Evolutionary conservation across 1,284 basidiomycete genomes (phyloP).

Genomic region (Coriolopsis trogii): DNA sequence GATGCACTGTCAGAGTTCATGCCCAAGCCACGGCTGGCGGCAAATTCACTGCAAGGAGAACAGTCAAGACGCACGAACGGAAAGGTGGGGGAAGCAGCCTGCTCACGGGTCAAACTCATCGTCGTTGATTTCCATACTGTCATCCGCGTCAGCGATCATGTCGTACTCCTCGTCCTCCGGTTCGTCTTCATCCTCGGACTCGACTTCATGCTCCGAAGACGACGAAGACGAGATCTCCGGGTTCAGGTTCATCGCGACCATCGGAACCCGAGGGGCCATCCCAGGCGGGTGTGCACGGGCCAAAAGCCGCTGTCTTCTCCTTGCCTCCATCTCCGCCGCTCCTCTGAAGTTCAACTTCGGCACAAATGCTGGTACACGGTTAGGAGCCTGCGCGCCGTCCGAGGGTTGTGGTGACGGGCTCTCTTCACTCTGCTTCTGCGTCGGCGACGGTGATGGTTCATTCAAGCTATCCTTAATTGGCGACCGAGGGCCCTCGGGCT

Average conservation of each 20-base stretch:
- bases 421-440: constrained; percentile 16
- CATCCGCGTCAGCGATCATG: constrained; percentile 40
- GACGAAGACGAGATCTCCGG: constrained; percentile 55
- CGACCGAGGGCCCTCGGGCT: constrained; percentile 18
- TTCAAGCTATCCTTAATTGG: constrained; percentile 14
- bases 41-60: constrained; percentile 53
- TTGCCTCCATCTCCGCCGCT: constrained; percentile 77
- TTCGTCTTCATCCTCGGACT: constrained; percentile 41
- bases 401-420: background rate
- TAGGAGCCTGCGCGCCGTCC: background rate
- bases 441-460: constrained; percentile 12
- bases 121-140: constrained; percentile 64
- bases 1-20: constrained; percentile 58
- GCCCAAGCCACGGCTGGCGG: constrained; percentile 31
- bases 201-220: constrained; percentile 33
- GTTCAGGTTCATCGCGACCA: constrained; percentile 36
- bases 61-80: constrained; percentile 34
- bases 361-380: constrained; percentile 44
- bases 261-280: constrained; percentile 18
- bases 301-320: constrained; percentile 62
- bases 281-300: constrained; percentile 31
- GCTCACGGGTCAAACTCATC: constrained; percentile 76
- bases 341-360: constrained; percentile 73
- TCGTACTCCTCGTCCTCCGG: constrained; percentile 58
- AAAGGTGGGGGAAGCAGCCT: background rate